Evolutionary conservation across 2,329 filamentous ascomycete species (phyloP), one percentile per base, ranked within the genome.

Genomic region (Scortechinia acanthostroma): DNA sequence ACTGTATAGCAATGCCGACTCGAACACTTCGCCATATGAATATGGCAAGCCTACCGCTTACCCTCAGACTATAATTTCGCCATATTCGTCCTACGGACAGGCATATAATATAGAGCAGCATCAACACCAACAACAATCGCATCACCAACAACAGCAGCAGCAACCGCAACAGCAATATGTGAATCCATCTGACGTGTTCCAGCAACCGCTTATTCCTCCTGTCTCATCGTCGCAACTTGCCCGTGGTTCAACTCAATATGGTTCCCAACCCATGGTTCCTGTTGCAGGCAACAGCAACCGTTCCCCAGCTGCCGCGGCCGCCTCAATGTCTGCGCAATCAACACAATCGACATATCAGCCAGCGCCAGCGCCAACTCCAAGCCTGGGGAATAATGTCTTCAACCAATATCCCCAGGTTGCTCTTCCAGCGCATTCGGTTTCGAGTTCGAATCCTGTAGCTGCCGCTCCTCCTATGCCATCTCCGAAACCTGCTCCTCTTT

Each of bases 111-210:
- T 10, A 10, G 10, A 30, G 25, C 25, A 30, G n/a, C 25, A 30
- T n/a, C 10, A 10, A 30, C 25, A 30, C 10, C 25, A 30, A 30
- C 25, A 10, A 10, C 25, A 30, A n/a, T n/a, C n/a, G n/a, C n/a
- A n/a, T n/a, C n/a, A 45, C 23, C 22, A 44, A 14, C 16, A 10
- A 20, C 19, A 42, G 22, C 16, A 46, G 20, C 44, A 21, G 43
- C 25, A 40, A 25, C n/a, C n/a, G 5, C 48, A 44, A 45, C 23
- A 47, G 48, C 46, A 45, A 44, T 45, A 40, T 43, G 47, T 42
- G 47, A 45, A 42, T 22, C 17, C 45, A 19, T 40, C 37, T 25
- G 43, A 22, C 43, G 43, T 40, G 46, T 42, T 21, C 43, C 42
- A 22, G 20, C 14, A 44, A 43, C 42, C 25, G 25, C n/a, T n/a